Conservation (phyloP, 108 stramenopile species). For the Cyclotella atomus region DNA sequence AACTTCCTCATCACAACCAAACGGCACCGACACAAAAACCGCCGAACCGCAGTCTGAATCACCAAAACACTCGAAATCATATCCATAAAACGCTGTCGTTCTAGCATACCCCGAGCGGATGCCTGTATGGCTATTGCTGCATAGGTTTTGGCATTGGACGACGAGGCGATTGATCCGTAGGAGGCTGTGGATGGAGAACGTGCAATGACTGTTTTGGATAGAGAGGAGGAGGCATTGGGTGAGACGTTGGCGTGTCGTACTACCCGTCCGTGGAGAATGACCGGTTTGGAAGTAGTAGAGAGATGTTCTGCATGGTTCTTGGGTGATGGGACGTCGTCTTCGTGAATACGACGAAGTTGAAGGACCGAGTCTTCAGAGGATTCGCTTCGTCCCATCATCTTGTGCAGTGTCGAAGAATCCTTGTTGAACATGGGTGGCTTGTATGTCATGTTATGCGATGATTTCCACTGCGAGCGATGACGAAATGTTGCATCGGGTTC, state of each 20-base stretch:
- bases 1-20: conserved; percentile 19
- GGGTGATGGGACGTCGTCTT: neutral
- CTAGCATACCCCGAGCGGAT: conserved; percentile 16
- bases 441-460: conserved; percentile 31
- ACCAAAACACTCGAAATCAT: conserved; percentile 18
- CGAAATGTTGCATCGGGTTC: conserved; percentile 11
- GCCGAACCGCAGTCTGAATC: conserved; percentile 20
- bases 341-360: neutral
- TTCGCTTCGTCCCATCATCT: conserved; percentile 1
- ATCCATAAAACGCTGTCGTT: conserved; percentile 11
- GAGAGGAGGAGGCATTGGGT: neutral
- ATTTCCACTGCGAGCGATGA: conserved; percentile 42
- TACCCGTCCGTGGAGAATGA: conserved; percentile 15
- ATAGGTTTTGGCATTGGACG: neutral
- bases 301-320: neutral
- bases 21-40: conserved; percentile 28
- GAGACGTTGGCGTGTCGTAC: neutral
- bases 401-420: too few relatives aligned
- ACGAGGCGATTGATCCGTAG: neutral
- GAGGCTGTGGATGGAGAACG: conserved; percentile 4
- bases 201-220: neutral
- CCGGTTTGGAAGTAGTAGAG: neutral
- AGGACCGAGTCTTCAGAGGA: conserved; percentile 21
- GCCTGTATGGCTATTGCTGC: conserved; percentile 30
- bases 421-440: conserved; percentile 36